Evolutionary conservation across 2,329 filamentous ascomycete species (phyloP).

Genomic region (Arthrobotrys sinensis): DNA sequence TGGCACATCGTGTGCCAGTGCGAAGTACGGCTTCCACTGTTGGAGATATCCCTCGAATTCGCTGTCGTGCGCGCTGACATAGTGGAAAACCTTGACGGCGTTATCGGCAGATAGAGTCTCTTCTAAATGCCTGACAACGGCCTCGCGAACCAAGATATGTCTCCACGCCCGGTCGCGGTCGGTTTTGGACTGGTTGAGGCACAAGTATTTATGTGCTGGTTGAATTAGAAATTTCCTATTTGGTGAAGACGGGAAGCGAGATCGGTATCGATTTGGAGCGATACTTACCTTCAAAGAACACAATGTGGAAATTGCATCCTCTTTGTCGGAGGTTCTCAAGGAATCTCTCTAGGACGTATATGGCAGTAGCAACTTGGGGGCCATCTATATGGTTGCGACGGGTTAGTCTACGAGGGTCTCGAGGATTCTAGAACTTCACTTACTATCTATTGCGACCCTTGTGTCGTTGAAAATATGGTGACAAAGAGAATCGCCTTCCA

Average conservation of each 20-base stretch:
- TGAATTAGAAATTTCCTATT: background rate
- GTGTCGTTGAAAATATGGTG: conserved; percentile 75
- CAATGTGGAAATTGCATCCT: conserved; percentile 79
- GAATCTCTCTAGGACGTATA: conserved; percentile 78
- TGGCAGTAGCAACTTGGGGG: conserved; percentile 80
- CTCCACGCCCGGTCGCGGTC: conserved; percentile 67
- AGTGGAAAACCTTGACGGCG: conserved; percentile 69
- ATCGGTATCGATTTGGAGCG: too few species aligned
- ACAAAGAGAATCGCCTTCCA: conserved; percentile 82
- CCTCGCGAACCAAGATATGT: conserved; percentile 75
- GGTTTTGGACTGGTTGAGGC: conserved; percentile 63
- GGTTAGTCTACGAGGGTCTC: background rate
- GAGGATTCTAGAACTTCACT: conserved; percentile 39
- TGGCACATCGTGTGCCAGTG: conserved; percentile 78
- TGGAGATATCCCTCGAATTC: conserved; percentile 74
- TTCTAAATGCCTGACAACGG: conserved; percentile 77
- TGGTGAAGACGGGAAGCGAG: background rate
- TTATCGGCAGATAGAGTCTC: conserved; percentile 57
- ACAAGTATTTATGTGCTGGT: conserved; percentile 63
- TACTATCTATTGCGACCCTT: conserved; percentile 76
- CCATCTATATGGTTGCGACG: conserved; percentile 69
- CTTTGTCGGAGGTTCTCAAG: conserved; percentile 74
- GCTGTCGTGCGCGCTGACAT: conserved; percentile 70
- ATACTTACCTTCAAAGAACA: conserved; percentile 75
- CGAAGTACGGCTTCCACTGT: conserved; percentile 74